These are phyloP conservation scores for Cruciata laevipes DNA, from an alignment of 257 asterid genomes.

Conservation along the genomic window DNA sequence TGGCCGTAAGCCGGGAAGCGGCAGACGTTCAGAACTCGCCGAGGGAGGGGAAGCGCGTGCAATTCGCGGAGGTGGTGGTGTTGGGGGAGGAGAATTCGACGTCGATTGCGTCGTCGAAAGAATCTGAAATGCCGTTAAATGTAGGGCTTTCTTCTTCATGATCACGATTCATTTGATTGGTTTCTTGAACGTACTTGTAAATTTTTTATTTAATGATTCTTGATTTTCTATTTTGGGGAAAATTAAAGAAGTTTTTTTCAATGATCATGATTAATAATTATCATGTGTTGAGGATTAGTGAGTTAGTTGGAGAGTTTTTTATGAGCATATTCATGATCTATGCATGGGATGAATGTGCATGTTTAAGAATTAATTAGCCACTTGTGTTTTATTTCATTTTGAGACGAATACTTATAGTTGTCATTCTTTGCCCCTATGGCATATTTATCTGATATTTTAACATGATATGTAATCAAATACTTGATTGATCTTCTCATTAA, in stretches of 20 bases:
- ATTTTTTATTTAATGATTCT: background rate
- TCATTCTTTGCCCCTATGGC: too few species aligned
- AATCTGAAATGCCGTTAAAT: slow-evolving; percentile 27
- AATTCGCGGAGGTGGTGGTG: slow-evolving; percentile 10
- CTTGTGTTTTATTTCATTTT: too few species aligned
- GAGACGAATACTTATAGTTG: too few species aligned
- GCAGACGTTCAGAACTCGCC: slow-evolving; percentile 1
- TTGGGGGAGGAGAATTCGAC: slow-evolving; percentile 4
- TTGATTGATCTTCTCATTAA: too few species aligned
- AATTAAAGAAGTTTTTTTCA: background rate
- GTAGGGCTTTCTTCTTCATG: slow-evolving; percentile 16
- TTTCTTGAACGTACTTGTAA: background rate
- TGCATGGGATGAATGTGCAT: background rate
- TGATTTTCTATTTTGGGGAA: background rate
- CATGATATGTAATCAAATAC: too few species aligned
- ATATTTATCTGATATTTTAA: too few species aligned
- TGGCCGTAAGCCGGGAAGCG: background rate
- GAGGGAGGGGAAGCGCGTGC: slow-evolving; percentile 7
- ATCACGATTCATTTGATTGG: background rate
- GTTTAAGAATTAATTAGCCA: background rate
- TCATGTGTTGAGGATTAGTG: background rate
- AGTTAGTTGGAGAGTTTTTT: background rate
- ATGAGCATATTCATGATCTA: background rate
- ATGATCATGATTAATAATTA: background rate
- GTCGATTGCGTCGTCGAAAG: slow-evolving; percentile 21